Percentiles rank a stretch among this genome's conserved stretches.
Evolutionary conservation across 345 rosid genomes (phyloP).

Genomic region (Euphorbia pulcherrima): DNA sequence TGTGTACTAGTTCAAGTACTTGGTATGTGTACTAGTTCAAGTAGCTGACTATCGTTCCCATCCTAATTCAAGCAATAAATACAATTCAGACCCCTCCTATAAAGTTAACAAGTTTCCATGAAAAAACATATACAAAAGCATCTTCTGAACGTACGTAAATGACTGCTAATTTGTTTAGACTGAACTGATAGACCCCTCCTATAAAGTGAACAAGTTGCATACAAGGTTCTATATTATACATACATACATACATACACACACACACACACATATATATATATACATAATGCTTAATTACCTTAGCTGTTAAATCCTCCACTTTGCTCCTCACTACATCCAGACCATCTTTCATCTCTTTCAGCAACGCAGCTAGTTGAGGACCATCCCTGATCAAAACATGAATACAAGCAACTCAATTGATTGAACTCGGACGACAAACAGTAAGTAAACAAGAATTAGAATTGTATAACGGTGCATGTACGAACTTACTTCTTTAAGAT

Average conservation of each 20-base stretch:
- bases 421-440: not conserved
- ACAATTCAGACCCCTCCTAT: not conserved
- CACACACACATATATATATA: too few species aligned
- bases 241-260: too few species aligned
- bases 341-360: constrained; percentile 78
- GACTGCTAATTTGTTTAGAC: constrained; percentile 7
- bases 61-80: too few species aligned
- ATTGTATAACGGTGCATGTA: not conserved
- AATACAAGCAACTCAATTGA: not conserved
- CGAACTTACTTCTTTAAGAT: constrained; percentile 13
- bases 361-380: constrained; percentile 48
- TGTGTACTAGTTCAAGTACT: too few species aligned
- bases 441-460: not conserved
- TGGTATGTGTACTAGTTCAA: not conserved
- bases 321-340: constrained; percentile 64
- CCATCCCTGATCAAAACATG: constrained; percentile 47
- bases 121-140: too few species aligned
- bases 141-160: not conserved
- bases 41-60: not conserved
- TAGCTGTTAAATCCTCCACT: constrained; percentile 68
- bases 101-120: too few species aligned
- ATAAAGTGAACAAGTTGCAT: too few species aligned
- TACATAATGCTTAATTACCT: constrained; percentile 45
- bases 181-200: too few species aligned
- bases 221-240: too few species aligned